phyloP scores from a whole-genome alignment of 495 filamentous ascomycete species.

The Durotheca rogersii region DNA sequence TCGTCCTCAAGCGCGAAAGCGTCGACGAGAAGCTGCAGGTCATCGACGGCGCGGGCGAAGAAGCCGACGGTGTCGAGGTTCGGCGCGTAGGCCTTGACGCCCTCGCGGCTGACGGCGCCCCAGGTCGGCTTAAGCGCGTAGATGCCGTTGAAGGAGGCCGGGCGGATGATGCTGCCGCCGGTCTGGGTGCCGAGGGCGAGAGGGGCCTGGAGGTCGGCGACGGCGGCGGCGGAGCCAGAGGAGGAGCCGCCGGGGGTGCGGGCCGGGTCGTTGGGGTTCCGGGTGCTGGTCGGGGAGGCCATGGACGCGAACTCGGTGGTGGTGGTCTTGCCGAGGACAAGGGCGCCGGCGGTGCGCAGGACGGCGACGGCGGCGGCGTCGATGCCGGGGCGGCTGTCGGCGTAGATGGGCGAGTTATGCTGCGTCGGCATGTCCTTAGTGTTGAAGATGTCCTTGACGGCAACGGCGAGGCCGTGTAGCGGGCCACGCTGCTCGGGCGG shows the following conservation, averaged over 20 bases:
- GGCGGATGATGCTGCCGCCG: slow-evolving; percentile 51
- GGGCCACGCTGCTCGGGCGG: slow-evolving; percentile 49
- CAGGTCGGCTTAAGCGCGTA: slow-evolving; percentile 60
- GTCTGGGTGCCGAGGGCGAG: slow-evolving; percentile 54
- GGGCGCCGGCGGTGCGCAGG: slow-evolving; percentile 48
- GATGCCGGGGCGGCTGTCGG: slow-evolving; percentile 35
- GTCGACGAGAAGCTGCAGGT: slow-evolving; percentile 51
- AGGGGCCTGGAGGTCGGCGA: slow-evolving; percentile 52
- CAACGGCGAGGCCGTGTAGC: slow-evolving; percentile 56
- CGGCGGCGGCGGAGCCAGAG: slow-evolving; percentile 53
- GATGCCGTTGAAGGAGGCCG: slow-evolving; percentile 56
- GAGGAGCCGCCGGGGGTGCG: slow-evolving; percentile 57
- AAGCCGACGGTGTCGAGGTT: slow-evolving; percentile 57
- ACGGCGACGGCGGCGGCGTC: slow-evolving; percentile 48
- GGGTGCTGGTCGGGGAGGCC: slow-evolving; percentile 37
- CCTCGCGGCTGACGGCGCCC: slow-evolving; percentile 56
- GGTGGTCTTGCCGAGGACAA: slow-evolving; percentile 50
- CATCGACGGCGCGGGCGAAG: slow-evolving; percentile 49
- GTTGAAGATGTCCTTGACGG: slow-evolving; percentile 59
- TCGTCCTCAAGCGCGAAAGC: slow-evolving; percentile 53
- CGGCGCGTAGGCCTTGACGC: slow-evolving; percentile 48
- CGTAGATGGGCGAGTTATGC: slow-evolving; percentile 52
- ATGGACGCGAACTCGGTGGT: slow-evolving; percentile 55
- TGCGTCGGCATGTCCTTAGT: slow-evolving; percentile 60
- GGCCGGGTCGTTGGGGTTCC: slow-evolving; percentile 49